Percentiles rank a stretch among this genome's conserved stretches.
Evolutionary conservation across 1,284 basidiomycete genomes (phyloP).

Genomic region (Rhodotorula sp.): DNA sequence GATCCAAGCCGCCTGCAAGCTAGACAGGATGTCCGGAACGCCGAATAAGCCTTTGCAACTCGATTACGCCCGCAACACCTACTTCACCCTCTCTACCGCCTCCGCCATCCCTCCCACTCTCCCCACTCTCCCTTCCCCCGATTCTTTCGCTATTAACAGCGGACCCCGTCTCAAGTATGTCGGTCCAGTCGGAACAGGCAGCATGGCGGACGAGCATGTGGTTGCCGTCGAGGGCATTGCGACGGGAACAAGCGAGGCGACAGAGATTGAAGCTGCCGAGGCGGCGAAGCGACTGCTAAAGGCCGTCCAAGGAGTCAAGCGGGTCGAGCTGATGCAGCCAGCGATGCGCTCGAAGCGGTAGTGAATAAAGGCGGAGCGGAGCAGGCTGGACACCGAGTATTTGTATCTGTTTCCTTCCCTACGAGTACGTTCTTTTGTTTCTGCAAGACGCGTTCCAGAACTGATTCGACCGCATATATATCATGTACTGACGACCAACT

Average conservation of each 20-base stretch:
- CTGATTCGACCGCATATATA: no score
- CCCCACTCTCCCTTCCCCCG: neutral
- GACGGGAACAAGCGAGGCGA: neutral
- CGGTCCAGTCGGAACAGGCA: neutral
- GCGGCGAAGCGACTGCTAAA: neutral
- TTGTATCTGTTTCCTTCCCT: no score
- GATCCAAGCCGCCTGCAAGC: neutral
- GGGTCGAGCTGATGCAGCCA: neutral
- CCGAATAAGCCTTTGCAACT: neutral
- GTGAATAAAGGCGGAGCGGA: no score
- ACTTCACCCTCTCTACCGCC: neutral
- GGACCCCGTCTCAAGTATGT: neutral
- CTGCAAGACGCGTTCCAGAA: no score
- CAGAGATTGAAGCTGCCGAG: neutral
- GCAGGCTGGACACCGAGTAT: no score
- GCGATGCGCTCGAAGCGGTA: neutral
- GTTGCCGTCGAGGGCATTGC: neutral
- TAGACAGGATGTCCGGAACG: neutral
- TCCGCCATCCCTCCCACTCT: neutral
- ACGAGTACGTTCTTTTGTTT: no score
- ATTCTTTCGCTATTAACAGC: neutral
- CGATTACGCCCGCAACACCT: neutral
- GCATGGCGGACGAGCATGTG: neutral
- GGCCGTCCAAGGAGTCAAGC: neutral
- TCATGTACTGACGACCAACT: no score